Percentiles rank a stretch among this genome's conserved stretches.
These are phyloP conservation scores for Casuarina cunninghamiana DNA, from an alignment of 306 rosid genomes.

Conservation along the genomic window DNA sequence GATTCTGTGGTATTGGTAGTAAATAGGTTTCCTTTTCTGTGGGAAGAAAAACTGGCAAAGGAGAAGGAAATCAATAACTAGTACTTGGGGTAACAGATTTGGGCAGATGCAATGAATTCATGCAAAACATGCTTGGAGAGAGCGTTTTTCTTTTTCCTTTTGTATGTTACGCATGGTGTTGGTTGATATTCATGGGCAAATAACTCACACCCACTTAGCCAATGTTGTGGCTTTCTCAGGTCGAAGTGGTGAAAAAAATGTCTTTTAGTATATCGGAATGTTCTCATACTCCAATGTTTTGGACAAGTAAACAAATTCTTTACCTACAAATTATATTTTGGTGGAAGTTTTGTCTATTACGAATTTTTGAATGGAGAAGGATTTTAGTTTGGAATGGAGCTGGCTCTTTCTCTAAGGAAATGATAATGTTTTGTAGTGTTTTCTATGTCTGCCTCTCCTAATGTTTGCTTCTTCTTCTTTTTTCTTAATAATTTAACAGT, in stretches of 20 bases:
- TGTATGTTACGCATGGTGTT: not conserved
- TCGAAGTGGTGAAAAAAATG: not conserved
- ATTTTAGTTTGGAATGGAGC: slow-evolving; percentile 5
- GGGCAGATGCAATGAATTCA: not conserved
- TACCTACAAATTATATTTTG: too few relatives aligned
- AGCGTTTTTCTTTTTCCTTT: not conserved
- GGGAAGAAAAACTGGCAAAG: not conserved
- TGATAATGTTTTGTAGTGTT: not conserved
- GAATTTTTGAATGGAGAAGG: not conserved
- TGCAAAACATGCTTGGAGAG: not conserved
- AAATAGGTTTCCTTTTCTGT: not conserved
- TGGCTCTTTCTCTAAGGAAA: not conserved
- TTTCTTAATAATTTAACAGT: slow-evolving; percentile 36
- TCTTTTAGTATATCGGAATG: not conserved
- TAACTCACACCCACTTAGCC: not conserved
- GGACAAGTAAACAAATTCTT: not conserved
- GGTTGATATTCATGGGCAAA: not conserved
- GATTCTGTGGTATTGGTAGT: not conserved
- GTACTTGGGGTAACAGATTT: not conserved
- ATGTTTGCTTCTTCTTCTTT: not conserved
- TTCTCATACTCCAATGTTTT: not conserved
- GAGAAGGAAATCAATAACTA: not conserved
- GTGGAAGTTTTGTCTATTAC: not conserved
- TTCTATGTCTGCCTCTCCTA: slow-evolving; percentile 5
- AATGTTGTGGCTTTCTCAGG: not conserved